Base-by-base conservation (phyloP, 2,329 filamentous ascomycete species). In the Macrophomina pseudophaseolina region DNA sequence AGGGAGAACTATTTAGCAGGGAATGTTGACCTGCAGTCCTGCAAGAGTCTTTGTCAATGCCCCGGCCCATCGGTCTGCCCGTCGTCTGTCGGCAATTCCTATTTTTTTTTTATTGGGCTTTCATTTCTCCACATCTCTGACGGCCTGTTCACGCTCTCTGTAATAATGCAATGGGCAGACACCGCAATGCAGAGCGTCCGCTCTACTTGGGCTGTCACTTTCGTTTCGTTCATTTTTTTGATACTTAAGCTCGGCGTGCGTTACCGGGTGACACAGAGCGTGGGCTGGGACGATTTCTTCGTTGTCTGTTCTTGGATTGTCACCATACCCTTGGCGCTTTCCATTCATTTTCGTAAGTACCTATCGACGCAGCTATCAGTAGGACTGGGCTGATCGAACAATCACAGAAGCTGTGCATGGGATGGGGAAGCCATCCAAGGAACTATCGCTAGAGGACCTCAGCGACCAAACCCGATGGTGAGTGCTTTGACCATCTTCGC, bases 181-280 rank as follows among this genome's bases (percentile, higher is more conserved):
- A 8, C 8, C 30, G 12, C 49, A 14, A n/a, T 16, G 11, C 49
- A 12, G 11, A 14, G 38, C 40, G 58, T 62, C 30, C n/a, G n/a
- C 30, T 30, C 46, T 4, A 48, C 58, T 16, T 62, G 40, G 16
- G 58, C 44, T 12, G 28, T 48, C 6, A 46, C 46, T 8, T 48
- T 49, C 14, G 16, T 62, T 32, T 46, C 58, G 12, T 48, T 64
- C 16, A 28, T 53, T 4, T 64, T 64, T 44, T 11, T 64, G 48
- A n/a, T 35, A 18, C 60, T 64, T 48, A 64, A 64, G 35, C 32
- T 64, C 11, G 33, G 46, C 32, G 49, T 53, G n/a, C 33, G 60
- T 30, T 64, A 40, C 23, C 35, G 46, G 40, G 60, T 64, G 3
- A 53, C 49, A 12, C 46, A 23, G 9, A 51, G 60, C 3, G 46